These are phyloP conservation scores for Hawksworthiomyces lignivorus DNA, from an alignment of 2,329 filamentous ascomycete genomes.

Conservation along the genomic window DNA sequence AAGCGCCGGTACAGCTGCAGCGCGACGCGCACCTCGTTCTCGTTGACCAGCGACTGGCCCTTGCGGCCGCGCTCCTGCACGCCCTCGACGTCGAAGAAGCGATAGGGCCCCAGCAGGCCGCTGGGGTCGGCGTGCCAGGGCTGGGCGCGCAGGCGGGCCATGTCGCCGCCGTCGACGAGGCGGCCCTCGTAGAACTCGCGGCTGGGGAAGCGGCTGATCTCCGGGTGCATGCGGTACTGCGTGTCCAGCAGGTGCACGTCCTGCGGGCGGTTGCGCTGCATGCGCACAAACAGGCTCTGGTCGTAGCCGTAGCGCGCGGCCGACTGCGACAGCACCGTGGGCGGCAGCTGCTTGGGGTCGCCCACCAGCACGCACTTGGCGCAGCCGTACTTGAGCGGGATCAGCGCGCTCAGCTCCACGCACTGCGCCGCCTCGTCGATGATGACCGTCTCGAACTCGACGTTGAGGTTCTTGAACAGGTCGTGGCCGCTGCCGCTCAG, in stretches of 20 bases:
- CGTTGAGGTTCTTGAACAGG: conserved; percentile 88
- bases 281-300: conserved; percentile 95
- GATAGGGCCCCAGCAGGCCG: conserved; percentile 77
- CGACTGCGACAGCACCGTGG: conserved; percentile 89
- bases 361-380: conserved; percentile 95
- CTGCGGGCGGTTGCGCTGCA: conserved; percentile 85
- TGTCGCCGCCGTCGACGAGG: conserved; percentile 76
- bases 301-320: conserved; percentile 91
- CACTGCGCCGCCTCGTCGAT: conserved; percentile 98
- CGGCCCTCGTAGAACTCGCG: conserved; percentile 84
- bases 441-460: conserved; percentile 97
- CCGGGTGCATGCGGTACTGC: conserved; percentile 98
- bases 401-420: conserved; percentile 91
- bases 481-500: conserved; percentile 94
- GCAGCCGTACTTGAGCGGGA: conserved; percentile 94
- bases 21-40: conserved; percentile 78
- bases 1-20: conserved; percentile 78
- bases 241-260: conserved; percentile 93
- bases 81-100: conserved; percentile 94
- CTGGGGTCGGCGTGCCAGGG: conserved; percentile 70
- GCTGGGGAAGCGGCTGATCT: conserved; percentile 88
- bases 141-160: conserved; percentile 66
- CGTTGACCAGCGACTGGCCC: conserved; percentile 85
- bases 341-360: conserved; percentile 94
- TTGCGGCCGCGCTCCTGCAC: conserved; percentile 72